Conservation (phyloP, 352 stramenopile species). For the Pythium sp. region DNA sequence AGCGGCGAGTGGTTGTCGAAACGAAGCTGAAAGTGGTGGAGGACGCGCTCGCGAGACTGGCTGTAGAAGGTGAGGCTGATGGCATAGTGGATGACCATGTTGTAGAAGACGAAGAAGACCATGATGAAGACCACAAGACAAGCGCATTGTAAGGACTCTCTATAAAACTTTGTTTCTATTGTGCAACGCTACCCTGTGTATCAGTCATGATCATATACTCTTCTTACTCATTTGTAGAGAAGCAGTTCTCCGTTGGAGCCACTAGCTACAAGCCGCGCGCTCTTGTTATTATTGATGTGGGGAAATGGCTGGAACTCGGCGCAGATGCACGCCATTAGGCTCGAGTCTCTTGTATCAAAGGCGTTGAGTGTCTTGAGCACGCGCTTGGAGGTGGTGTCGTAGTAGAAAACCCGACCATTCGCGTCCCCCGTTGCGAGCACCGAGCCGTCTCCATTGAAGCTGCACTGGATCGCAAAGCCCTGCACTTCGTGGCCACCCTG, state of each 20-base stretch:
- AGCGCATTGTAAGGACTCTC: slow-evolving; percentile 5
- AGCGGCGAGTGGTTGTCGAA: slow-evolving; percentile 44
- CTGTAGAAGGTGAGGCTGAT: neutral
- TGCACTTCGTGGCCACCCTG: slow-evolving; percentile 7
- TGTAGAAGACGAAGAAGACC: slow-evolving; percentile 8
- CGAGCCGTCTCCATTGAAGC: slow-evolving; percentile 42
- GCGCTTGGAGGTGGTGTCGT: slow-evolving; percentile 24
- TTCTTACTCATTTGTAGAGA: slow-evolving; percentile 8
- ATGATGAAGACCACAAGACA: slow-evolving; percentile 6
- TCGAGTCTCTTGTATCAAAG: slow-evolving; percentile 8
- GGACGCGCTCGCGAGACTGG: slow-evolving; percentile 13
- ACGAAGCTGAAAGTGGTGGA: slow-evolving; percentile 59
- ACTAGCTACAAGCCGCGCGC: slow-evolving; percentile 23
- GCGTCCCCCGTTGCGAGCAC: slow-evolving; percentile 49
- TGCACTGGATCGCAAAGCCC: slow-evolving; percentile 48
- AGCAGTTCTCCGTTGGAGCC: slow-evolving; percentile 26
- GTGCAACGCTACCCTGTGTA: neutral
- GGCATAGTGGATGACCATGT: neutral
- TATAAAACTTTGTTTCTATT: neutral
- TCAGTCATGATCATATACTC: neutral
- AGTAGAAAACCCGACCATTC: slow-evolving; percentile 42
- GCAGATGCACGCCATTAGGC: slow-evolving; percentile 27
- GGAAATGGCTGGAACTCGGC: slow-evolving; percentile 29
- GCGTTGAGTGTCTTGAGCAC: slow-evolving; percentile 21
- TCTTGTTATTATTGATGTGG: neutral